Evolutionary conservation across 179 eudicot genomes (phyloP).

Genomic region (Silene noctiflora): DNA sequence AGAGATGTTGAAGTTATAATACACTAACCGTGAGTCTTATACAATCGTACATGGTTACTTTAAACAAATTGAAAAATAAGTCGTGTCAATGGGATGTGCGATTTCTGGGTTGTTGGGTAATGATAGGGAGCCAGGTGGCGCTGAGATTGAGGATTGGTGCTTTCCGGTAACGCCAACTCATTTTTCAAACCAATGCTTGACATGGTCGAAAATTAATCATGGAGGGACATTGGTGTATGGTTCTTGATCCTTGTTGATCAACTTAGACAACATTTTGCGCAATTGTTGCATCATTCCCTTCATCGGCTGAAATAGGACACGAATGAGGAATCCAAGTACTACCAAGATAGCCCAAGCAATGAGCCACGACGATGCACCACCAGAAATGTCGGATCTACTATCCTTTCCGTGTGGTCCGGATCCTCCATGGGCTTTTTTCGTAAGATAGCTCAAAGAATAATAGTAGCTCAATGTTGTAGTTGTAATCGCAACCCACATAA

Average conservation of each 20-base stretch:
- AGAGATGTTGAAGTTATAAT: too few relatives aligned
- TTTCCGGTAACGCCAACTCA: too few relatives aligned
- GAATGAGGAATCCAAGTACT: neutral
- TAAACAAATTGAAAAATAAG: too few relatives aligned
- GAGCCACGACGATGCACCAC: neutral
- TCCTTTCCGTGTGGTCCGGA: neutral
- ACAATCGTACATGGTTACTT: too few relatives aligned
- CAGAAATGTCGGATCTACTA: neutral
- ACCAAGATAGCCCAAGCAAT: neutral
- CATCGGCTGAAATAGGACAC: neutral
- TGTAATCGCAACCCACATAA: slow-evolving; percentile 10
- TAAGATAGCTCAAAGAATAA: neutral
- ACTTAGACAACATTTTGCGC: neutral
- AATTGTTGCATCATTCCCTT: neutral
- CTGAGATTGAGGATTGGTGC: too few relatives aligned
- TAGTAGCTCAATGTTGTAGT: slow-evolving; percentile 8
- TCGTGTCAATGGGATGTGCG: too few relatives aligned
- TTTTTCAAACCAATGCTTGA: too few relatives aligned
- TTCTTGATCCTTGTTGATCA: neutral
- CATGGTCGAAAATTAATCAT: neutral
- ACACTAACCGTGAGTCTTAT: too few relatives aligned
- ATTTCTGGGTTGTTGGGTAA: too few relatives aligned
- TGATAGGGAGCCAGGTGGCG: too few relatives aligned
- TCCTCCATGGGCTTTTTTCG: neutral
- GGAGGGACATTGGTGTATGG: neutral